Base-by-base conservation (phyloP, 108 stramenopile genomes). In the Cyclotella atomus region DNA sequence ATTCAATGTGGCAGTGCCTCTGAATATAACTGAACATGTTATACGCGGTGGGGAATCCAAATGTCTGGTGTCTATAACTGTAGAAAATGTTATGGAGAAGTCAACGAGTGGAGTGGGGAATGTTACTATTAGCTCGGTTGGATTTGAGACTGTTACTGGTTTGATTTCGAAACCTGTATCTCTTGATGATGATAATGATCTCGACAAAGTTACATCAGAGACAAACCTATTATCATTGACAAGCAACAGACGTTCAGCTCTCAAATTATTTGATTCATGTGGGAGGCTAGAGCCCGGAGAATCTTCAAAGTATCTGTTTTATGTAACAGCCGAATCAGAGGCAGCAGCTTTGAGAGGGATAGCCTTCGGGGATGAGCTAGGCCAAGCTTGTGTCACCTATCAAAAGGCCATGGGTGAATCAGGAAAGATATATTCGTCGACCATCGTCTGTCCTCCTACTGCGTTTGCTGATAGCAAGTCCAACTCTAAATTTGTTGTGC, bases 351-450 rank as follows among this genome's bases (percentile, higher is more conserved):
- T 85, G 10, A 66, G 73, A 52, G 91, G 94, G 6, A 89, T 95
- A 15, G 88, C 91, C 20, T 89, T 79, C 23, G 90, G 88, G 10
- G 94, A 95, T 75, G 82, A 85, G 46, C 65, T 95, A 14, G 94
- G 94, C 23, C 77, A 77, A 64, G 89, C 89, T 2, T 54, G 86
- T 16, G 70, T 95, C 20, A 82, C 82, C 0, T 95, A 90, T 86
- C 55, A 81, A 33, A 92, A 92, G 74, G 67, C 87, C 25, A 91
- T 91, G 86, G 94, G 94, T 33, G 94, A 95, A 65, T 60, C 83
- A 30, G 94, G 94, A 30, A 56, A 78, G 20, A 72, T 88, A 34
- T 72, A 83, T 20, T 90, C 91, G 9, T 52, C 82, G 5, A 45
- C 82, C 16, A 79, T 88, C 25, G 57, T 83, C 0, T 88, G 88